These are phyloP conservation scores for Paramecium pentaurelia DNA, from an alignment of 73 alveolate species.

Conservation along the genomic window DNA sequence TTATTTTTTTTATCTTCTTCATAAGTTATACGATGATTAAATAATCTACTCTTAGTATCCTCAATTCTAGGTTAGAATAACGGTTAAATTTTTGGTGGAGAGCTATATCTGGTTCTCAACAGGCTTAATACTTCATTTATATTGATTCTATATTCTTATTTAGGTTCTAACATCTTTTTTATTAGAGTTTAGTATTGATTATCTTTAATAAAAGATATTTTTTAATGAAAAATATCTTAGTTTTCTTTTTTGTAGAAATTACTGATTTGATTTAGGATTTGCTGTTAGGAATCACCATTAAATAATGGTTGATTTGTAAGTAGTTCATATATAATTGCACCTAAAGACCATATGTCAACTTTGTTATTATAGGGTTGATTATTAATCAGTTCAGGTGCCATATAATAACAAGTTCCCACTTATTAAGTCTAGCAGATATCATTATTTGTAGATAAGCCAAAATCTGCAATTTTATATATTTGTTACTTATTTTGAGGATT, in stretches of 20 bases:
- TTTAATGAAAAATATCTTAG: too few species aligned
- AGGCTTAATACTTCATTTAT: neutral
- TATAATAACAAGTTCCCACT: slow-evolving; percentile 37
- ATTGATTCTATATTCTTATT: neutral
- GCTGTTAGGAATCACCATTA: neutral
- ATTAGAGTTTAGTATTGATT: neutral
- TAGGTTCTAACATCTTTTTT: neutral
- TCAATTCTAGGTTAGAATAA: too few species aligned
- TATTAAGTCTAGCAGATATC: neutral
- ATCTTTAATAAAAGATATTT: neutral
- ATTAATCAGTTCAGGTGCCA: slow-evolving; percentile 55
- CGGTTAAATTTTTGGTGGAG: neutral
- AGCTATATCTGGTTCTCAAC: neutral
- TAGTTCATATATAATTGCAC: slow-evolving; percentile 12
- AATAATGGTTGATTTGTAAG: slow-evolving; percentile 11
- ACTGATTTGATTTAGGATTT: neutral
- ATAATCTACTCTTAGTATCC: neutral
- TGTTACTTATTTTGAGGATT: neutral
- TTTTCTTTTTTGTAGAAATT: too few species aligned
- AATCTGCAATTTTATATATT: slow-evolving; percentile 40
- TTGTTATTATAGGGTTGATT: neutral
- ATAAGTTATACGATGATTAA: too few species aligned
- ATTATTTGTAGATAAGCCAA: neutral
- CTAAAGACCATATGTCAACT: slow-evolving; percentile 53
- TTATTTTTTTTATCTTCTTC: too few species aligned